Percentiles rank a stretch among this genome's conserved stretches.
phyloP scores from a whole-genome alignment of 2,329 filamentous ascomycete genomes.

The Beauveria sp. region DNA sequence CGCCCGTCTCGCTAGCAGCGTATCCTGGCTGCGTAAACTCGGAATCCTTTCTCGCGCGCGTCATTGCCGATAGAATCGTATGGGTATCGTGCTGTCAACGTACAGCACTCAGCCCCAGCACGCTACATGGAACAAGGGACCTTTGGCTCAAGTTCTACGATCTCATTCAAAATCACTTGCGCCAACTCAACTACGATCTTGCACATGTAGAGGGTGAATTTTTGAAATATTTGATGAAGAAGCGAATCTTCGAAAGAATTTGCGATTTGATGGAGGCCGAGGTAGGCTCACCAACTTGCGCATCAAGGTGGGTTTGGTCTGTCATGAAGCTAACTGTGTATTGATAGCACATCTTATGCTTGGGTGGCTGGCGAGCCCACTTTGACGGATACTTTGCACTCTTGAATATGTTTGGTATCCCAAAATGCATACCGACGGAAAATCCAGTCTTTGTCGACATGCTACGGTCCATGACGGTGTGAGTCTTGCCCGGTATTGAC shows the following conservation, averaged over 20 bases:
- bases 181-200: conserved; percentile 4
- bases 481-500: neutral
- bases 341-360: conserved; percentile 1
- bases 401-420: conserved; percentile 2
- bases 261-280: conserved; percentile 9
- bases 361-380: conserved; percentile 7
- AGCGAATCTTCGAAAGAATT: conserved; percentile 7
- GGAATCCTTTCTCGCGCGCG: conserved; percentile 6
- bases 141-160: conserved; percentile 1
- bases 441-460: conserved; percentile 7
- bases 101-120: conserved; percentile 1
- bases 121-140: neutral
- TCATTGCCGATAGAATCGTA: conserved; percentile 7
- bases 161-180: neutral
- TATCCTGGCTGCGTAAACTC: conserved; percentile 3
- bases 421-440: neutral
- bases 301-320: neutral
- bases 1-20: neutral
- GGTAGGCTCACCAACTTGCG: neutral
- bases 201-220: neutral
- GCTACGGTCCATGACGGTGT: neutral
- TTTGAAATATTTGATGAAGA: neutral
- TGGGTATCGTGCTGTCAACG: conserved; percentile 2
- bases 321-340: too few relatives aligned
- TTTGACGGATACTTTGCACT: conserved; percentile 7